Percentiles rank a stretch among this genome's conserved stretches.
Evolutionary conservation across 169 alveolate species (phyloP).

Genomic region (Perkinsus olseni): DNA sequence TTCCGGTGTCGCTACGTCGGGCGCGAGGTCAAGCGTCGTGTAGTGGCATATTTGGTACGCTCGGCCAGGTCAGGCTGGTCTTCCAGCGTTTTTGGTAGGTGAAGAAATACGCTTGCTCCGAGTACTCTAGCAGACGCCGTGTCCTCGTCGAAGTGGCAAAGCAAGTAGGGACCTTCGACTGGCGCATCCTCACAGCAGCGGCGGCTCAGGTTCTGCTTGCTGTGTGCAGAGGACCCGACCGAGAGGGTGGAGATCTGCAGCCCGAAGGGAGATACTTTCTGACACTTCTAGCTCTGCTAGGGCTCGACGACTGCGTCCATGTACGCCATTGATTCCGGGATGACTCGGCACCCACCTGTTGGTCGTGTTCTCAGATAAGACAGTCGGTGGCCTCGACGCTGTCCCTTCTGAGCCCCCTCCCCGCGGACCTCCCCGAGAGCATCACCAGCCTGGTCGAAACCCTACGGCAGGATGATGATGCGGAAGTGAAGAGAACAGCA

Average conservation of each 20-base stretch:
- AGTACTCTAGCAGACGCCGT: not conserved
- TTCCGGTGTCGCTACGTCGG: not conserved
- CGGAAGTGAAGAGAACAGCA: not conserved
- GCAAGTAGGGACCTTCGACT: not conserved
- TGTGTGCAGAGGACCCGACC: not conserved
- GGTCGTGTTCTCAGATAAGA: not conserved
- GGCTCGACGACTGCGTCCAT: not conserved
- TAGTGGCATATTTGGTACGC: not conserved
- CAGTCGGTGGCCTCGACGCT: not conserved
- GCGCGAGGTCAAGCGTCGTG: not conserved
- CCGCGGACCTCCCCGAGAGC: not conserved
- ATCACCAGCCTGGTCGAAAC: not conserved
- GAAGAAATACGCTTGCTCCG: not conserved
- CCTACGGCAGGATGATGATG: not conserved
- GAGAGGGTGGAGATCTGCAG: not conserved
- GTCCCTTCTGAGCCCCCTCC: not conserved
- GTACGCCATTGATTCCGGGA: not conserved
- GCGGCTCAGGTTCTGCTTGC: not conserved
- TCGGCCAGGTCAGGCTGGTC: not conserved
- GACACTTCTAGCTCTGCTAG: not conserved
- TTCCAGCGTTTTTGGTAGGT: not conserved
- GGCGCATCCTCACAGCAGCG: not conserved
- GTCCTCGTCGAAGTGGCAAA: not conserved
- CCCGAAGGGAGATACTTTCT: not conserved
- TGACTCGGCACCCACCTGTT: not conserved